Conservation (phyloP, 441 rosid species). For the Melastoma candidum region DNA sequence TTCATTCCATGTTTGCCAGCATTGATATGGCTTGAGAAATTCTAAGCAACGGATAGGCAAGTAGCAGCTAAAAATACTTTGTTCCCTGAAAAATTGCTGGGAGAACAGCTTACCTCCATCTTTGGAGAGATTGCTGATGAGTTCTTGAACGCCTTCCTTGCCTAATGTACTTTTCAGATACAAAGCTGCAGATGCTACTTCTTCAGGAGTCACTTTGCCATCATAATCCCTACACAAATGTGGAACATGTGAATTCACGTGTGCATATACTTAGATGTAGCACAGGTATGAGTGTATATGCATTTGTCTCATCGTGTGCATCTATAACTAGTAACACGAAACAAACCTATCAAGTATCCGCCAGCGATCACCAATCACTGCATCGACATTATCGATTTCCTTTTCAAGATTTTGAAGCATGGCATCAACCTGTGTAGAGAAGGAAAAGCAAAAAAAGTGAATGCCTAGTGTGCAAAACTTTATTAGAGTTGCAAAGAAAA, state of each 20-base stretch:
- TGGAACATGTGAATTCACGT: too few relatives aligned
- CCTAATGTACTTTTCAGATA: constrained; percentile 62
- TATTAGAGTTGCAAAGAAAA: neutral
- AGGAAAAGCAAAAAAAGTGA: constrained; percentile 9
- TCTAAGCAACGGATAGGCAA: too few relatives aligned
- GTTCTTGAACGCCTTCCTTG: constrained; percentile 70
- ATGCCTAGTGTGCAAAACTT: constrained; percentile 1
- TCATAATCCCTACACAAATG: constrained; percentile 49
- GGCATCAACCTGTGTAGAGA: constrained; percentile 50
- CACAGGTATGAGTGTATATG: too few relatives aligned
- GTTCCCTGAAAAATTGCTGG: too few relatives aligned
- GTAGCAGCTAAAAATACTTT: too few relatives aligned
- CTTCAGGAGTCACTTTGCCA: constrained; percentile 84
- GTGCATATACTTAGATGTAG: too few relatives aligned
- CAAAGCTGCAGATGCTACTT: constrained; percentile 80
- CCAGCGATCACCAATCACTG: constrained; percentile 71
- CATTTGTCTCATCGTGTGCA: neutral
- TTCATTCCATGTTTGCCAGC: too few relatives aligned
- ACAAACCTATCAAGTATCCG: constrained; percentile 69
- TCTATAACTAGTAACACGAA: constrained; percentile 1
- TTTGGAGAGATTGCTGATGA: constrained; percentile 67
- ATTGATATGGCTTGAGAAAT: too few relatives aligned
- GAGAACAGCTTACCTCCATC: constrained; percentile 46
- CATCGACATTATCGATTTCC: constrained; percentile 83
- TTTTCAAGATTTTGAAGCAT: constrained; percentile 86